phyloP scores from a whole-genome alignment of 2,329 filamentous ascomycete genomes.

The Cladosporium cucumerinum region DNA sequence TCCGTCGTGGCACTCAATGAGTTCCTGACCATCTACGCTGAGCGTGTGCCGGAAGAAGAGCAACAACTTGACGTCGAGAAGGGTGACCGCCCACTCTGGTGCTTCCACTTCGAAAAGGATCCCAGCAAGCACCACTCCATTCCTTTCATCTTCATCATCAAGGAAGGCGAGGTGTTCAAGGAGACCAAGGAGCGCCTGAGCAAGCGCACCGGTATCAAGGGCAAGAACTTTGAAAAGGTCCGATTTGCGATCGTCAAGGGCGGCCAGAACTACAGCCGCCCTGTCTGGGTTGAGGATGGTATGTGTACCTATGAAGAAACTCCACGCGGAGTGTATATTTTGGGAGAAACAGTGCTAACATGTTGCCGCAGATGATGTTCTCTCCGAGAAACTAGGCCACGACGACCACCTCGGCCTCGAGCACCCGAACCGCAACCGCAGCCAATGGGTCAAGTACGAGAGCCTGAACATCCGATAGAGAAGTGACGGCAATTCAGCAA shows the following conservation, averaged over 20 bases:
- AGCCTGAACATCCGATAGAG: constrained; percentile 60
- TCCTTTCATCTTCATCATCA: constrained; percentile 85
- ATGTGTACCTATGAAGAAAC: constrained; percentile 19
- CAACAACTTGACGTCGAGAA: constrained; percentile 53
- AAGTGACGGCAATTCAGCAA: background rate
- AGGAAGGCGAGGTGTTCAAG: constrained; percentile 80
- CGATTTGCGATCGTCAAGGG: constrained; percentile 79
- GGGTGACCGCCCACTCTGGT: constrained; percentile 66
- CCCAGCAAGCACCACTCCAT: constrained; percentile 78
- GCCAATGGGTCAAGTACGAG: constrained; percentile 58
- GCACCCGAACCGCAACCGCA: constrained; percentile 60
- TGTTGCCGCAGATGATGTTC: constrained; percentile 41
- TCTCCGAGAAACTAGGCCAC: constrained; percentile 42
- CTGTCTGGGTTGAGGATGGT: constrained; percentile 86
- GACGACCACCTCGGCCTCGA: constrained; percentile 53
- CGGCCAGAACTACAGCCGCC: constrained; percentile 66
- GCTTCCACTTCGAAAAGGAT: constrained; percentile 92
- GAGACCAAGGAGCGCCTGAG: constrained; percentile 94
- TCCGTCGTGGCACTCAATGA: constrained; percentile 81
- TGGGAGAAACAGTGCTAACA: background rate
- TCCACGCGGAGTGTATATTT: background rate
- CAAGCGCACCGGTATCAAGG: constrained; percentile 89
- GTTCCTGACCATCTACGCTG: constrained; percentile 76
- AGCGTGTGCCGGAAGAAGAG: constrained; percentile 72
- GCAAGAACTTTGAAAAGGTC: constrained; percentile 98